These are phyloP conservation scores for Lentinula sp. DNA, from an alignment of 768 basidiomycete species.

Conservation along the genomic window DNA sequence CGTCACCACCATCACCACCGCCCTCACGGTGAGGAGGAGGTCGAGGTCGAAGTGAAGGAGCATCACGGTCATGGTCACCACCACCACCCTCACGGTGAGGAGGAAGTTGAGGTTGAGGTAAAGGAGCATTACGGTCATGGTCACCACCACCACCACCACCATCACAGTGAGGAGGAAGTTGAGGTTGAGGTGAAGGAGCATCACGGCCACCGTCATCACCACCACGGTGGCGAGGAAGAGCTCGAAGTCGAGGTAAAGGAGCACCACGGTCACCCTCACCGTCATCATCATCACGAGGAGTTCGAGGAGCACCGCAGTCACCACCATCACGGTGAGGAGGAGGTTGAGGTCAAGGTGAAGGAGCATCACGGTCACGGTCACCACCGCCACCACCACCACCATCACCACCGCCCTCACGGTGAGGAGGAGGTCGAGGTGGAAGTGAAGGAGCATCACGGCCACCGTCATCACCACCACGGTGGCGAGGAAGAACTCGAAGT, in stretches of 20 bases:
- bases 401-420: background rate
- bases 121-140: background rate
- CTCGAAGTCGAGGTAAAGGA: background rate
- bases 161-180: too few species aligned
- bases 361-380: background rate
- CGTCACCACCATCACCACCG: background rate
- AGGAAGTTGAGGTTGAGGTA: background rate
- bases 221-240: too few species aligned
- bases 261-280: background rate
- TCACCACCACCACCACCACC: too few species aligned
- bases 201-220: too few species aligned
- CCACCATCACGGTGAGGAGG: background rate
- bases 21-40: background rate
- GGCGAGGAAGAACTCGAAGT: background rate
- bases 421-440: background rate
- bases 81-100: background rate
- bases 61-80: too few species aligned
- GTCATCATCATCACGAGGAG: background rate
- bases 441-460: background rate
- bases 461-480: background rate
- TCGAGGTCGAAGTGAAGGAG: too few species aligned
- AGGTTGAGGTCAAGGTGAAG: background rate
- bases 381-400: background rate
- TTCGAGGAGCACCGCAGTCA: background rate
- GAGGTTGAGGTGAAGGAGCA: background rate